Base-by-base conservation (phyloP, 257 asterid species). In the Coffea canephora region DNA sequence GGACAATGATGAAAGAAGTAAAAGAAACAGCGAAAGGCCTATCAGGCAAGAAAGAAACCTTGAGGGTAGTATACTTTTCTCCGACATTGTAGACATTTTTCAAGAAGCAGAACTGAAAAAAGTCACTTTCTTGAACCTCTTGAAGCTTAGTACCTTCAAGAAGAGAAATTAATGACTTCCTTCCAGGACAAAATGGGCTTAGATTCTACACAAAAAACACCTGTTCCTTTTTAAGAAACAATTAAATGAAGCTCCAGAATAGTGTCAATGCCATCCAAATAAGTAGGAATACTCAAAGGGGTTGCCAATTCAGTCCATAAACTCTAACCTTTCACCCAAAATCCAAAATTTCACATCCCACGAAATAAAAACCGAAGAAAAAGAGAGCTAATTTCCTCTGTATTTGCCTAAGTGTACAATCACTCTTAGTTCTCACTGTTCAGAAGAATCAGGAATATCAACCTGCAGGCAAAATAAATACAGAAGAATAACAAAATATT, bases 31-130 rank as follows among this genome's bases (percentile, higher is more conserved):
- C 4, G 95, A 88, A 76, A 90, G 77, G 21, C 85, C 89, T 41
- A 91, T 83, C 0, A 95, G 80, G 84, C 85, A 93, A 78, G 92
- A 87, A 72, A 89, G 82, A 69, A 88, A 87, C 89, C 85, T 90
- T 62, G 90, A 88, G 45, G 97, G 89, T 13, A 87, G 43, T 77
- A 85, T 80, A 73, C 80, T 88, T 88, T 88, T 95, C 71, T 89
- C 98, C 1, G 86, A 78, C 73, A 85, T 80, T 71, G 75, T 69
- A 83, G 80, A 83, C 96, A 90, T 90, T 31, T 39, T 31, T n/a
- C 11, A 46, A 49, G 46, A n/a, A 23, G 41, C 50, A 69, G 18
- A 57, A 54, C 72, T 48, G 31, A 5, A 52, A 70, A 71, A 48
- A 54, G 11, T 25, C 57, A 55, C 43, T 64, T 61, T 36, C 27